Evolutionary conservation across 2,329 filamentous ascomycete species (phyloP).

Genomic region (Ascochyta pisi): DNA sequence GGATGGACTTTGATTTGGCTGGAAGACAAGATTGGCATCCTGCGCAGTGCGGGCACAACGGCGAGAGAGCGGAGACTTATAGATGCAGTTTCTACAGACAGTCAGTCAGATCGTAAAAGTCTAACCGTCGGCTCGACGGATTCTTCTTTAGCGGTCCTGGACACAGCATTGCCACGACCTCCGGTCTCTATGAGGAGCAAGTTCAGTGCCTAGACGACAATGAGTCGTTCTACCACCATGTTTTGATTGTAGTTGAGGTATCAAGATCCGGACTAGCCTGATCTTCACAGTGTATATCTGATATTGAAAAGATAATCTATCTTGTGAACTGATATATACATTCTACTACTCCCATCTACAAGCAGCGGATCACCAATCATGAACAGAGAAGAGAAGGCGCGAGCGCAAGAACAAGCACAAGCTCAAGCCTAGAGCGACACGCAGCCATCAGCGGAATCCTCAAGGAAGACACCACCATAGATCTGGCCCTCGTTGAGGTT

Average conservation of each 20-base stretch:
- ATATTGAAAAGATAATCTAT: no score
- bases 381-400: background rate
- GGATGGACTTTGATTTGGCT: background rate
- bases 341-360: background rate
- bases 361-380: background rate
- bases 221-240: background rate
- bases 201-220: background rate
- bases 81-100: no score
- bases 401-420: background rate
- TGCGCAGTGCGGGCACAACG: no score
- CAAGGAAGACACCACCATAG: slow-evolving; percentile 50
- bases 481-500: slow-evolving; percentile 50
- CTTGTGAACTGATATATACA: no score
- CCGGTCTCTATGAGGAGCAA: background rate
- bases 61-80: no score
- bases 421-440: slow-evolving; percentile 35
- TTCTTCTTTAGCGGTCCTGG: no score
- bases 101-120: no score
- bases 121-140: no score
- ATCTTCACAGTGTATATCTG: no score
- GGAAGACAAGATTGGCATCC: background rate
- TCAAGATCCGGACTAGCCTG: no score
- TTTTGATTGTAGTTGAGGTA: no score
- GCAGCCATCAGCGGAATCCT: slow-evolving; percentile 46
- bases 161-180: no score